Percentiles rank a stretch among this genome's conserved stretches.
Evolutionary conservation across 768 basidiomycete genomes (phyloP).

Genomic region (Phlebiopsis flavidoalba): DNA sequence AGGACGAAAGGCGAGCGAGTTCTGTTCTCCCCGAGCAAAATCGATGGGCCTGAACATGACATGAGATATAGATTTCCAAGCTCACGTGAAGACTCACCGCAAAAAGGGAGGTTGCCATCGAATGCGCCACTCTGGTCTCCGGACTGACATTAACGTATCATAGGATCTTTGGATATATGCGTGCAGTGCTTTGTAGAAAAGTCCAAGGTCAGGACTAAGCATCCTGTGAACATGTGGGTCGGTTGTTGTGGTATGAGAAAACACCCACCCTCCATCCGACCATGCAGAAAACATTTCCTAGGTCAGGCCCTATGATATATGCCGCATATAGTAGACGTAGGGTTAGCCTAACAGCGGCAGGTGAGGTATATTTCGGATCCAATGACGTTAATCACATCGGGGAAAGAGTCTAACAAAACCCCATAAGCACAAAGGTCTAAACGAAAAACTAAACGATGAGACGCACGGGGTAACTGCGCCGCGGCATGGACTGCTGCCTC

Average conservation of each 20-base stretch:
- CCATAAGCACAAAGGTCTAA: too few species aligned
- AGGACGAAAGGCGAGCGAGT: conserved; percentile 35
- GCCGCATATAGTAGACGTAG: conserved; percentile 50
- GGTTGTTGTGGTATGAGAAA: neutral
- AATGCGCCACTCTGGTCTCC: conserved; percentile 27
- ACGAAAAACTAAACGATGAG: neutral
- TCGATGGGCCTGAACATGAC: conserved; percentile 4
- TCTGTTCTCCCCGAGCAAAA: neutral
- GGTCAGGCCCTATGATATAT: conserved; percentile 46
- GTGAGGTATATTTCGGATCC: conserved; percentile 47
- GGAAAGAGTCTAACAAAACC: conserved; percentile 45
- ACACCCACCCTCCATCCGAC: neutral
- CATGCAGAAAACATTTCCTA: conserved; percentile 16
- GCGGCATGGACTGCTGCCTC: conserved; percentile 54
- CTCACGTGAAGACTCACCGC: conserved; percentile 20
- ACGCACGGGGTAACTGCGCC: conserved; percentile 61
- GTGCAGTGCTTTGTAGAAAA: neutral
- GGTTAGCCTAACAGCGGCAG: conserved; percentile 55
- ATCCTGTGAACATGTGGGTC: neutral
- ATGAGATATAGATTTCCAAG: neutral
- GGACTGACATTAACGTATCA: neutral
- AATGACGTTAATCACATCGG: conserved; percentile 38
- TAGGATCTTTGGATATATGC: neutral
- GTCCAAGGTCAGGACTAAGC: neutral
- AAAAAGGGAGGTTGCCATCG: conserved; percentile 32